phyloP scores from a whole-genome alignment of 768 basidiomycete genomes.

The Boletus rubropictus region DNA sequence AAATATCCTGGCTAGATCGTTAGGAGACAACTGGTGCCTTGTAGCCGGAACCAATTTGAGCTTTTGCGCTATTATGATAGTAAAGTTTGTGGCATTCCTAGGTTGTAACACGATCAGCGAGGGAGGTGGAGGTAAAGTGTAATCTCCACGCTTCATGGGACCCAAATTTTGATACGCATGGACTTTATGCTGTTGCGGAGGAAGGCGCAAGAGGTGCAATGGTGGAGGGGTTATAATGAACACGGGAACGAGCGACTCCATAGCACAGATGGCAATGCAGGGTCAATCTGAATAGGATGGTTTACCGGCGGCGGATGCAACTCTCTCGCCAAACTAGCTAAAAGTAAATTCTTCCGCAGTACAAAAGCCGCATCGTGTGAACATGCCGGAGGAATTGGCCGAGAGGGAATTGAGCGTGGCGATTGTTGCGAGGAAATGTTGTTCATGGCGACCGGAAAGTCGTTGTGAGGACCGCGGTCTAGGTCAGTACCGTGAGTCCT shows the following conservation, averaged over 20 bases:
- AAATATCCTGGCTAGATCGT: constrained; percentile 8
- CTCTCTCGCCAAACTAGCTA: neutral
- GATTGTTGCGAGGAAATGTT: constrained; percentile 4
- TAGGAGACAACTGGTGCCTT: constrained; percentile 4
- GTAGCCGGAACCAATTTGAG: constrained; percentile 5
- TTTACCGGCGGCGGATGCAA: neutral
- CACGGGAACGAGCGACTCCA: neutral
- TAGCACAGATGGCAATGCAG: neutral
- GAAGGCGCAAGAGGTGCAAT: neutral
- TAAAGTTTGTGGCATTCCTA: neutral
- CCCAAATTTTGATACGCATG: neutral
- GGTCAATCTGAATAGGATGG: neutral
- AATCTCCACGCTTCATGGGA: constrained; percentile 1
- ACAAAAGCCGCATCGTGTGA: constrained; percentile 4
- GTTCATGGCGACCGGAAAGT: neutral
- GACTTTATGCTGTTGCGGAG: neutral
- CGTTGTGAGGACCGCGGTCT: neutral
- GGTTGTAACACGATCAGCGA: neutral
- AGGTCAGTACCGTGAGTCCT: constrained; percentile 1
- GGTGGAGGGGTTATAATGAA: neutral
- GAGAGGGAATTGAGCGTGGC: neutral
- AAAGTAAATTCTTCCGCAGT: neutral
- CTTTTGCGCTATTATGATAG: constrained; percentile 2
- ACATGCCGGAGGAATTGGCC: neutral
- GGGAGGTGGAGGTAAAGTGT: neutral